Base-by-base conservation (phyloP, 768 basidiomycete species). In the Termitomyces titanicus region DNA sequence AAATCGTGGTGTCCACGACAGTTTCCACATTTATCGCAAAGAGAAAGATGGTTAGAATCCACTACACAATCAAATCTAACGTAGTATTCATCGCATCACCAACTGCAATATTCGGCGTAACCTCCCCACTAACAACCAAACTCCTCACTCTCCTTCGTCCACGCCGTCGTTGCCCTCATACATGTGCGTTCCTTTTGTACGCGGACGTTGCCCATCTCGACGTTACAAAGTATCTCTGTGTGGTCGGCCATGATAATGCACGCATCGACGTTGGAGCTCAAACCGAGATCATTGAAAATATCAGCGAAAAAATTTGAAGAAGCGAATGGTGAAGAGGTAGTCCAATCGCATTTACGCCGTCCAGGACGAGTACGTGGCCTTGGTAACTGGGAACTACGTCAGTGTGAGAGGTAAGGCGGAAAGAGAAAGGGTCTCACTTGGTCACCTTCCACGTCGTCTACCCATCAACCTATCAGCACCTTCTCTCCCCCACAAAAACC, bases 241-340 rank as follows among this genome's bases (percentile, higher is more conserved):
- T 85, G 77, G 46, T 79, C 74, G 44, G 88, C 86, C 4, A 92
- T 94, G 73, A 99, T 95, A 61, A 98, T 82, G 70, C 95, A 96
- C 1, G 94, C 96, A 70, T 99, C 97, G 64, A 98, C 84, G 68
- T 99, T 98, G n/a, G 92, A 94, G 40, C 97, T 97, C 0, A 95
- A 98, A 3, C 97, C 97, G 33, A 98, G 84, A 76, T 99, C 97
- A 75, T 99, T 98, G 83, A 97, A 98, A 68, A 99, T 95, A 81
- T 96, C 97, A 2, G 93, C 91, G 22, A 89, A 85, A 64, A 99
- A 84, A 79, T 54, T 88, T 84, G 35, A 98, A 94, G 18, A 98
- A 94, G 57, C 88, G 85, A 61, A 99, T 86, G 13, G 95, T 98
- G 77, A 96, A 98, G 13, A 99, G 84, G 55, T 98, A 94, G 82